Base-by-base conservation (phyloP, 257 asterid genomes). In the Primulina eburnea region DNA sequence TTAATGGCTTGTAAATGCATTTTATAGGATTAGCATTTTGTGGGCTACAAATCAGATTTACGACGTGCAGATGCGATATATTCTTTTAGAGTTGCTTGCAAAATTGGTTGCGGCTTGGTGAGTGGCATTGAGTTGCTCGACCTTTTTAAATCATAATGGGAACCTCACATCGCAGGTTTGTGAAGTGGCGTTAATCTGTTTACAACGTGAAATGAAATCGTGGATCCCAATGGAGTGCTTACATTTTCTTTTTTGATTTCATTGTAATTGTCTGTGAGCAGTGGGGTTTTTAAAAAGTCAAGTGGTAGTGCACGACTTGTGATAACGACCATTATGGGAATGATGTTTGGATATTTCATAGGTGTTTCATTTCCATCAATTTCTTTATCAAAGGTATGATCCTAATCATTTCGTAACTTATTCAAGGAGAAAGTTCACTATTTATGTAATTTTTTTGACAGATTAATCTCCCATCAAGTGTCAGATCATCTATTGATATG, bases 361-460 rank as follows among this genome's bases (percentile, higher is more conserved):
- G 99, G 99, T 67, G 86, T 92, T 64, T 92, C 99, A 4, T 95
- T 92, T 85, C 99, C 99, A 43, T 86, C 89, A 64, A 94, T 83
- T 81, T 81, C 96, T 67, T 76, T 92, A 68, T 72, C 88, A 68
- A 92, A 85, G 94, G 99, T 95, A 87, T 37, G 67, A 34, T n/a
- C 69, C 66, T 29, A 60, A 24, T 47, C 62, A 16, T 33, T 12
- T 12, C 58, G 7, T 81, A 58, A 73, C 8, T 40, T 75, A 26
- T 62, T 69, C 40, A 37, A 65, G 6, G 33, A 62, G 24, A 34
- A 40, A 8, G 29, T 64, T 52, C 30, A 10, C 26, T 64, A 58
- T 57, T 72, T 30, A 43, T 67, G 47, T 8, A 56, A 21, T 40
- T 35, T 58, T 32, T 58, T 55, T 61, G 38, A 77, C 98, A 95